Conservation (phyloP, 2,329 filamentous ascomycete genomes). For the Colletotrichum falcatum region DNA sequence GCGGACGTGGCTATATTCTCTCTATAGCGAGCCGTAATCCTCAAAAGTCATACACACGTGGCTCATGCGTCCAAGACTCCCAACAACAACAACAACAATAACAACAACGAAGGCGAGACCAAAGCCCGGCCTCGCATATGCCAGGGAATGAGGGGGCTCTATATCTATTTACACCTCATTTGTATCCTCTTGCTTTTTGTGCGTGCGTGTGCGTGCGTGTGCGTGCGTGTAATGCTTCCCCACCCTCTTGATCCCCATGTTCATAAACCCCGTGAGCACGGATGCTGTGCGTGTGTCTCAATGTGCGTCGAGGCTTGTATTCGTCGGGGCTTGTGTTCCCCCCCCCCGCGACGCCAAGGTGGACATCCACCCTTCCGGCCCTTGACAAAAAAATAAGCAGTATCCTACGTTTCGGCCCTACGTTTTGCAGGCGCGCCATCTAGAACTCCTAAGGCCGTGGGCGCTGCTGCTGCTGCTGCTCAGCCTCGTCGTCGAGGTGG, state of each 20-base stretch:
- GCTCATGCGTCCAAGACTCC: slow-evolving; percentile 37
- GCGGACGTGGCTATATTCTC: slow-evolving; percentile 18
- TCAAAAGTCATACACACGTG: slow-evolving; percentile 32
- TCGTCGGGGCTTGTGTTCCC: not conserved
- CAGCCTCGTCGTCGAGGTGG: slow-evolving; percentile 56
- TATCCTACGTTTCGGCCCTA: not conserved
- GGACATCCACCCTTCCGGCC: not conserved
- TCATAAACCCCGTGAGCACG: slow-evolving; percentile 12
- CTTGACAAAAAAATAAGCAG: not conserved
- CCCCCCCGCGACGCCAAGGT: not conserved
- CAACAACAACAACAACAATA: slow-evolving; percentile 20
- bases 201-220: not conserved
- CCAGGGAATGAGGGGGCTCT: slow-evolving; percentile 38
- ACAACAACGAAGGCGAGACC: slow-evolving; percentile 18
- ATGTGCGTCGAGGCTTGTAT: not conserved
- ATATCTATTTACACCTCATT: slow-evolving; percentile 40
- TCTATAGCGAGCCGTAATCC: slow-evolving; percentile 24
- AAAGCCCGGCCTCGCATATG: slow-evolving; percentile 30
- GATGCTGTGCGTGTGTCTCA: not conserved
- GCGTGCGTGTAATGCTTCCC: slow-evolving; percentile 24
- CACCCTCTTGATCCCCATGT: not conserved
- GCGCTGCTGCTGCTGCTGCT: slow-evolving; percentile 41
- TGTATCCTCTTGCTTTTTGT: slow-evolving; percentile 39
- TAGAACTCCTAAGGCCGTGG: slow-evolving; percentile 9
- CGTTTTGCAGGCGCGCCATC: too few species aligned